Base-by-base conservation (phyloP, 441 rosid genomes). In the Croton laevigatus region DNA sequence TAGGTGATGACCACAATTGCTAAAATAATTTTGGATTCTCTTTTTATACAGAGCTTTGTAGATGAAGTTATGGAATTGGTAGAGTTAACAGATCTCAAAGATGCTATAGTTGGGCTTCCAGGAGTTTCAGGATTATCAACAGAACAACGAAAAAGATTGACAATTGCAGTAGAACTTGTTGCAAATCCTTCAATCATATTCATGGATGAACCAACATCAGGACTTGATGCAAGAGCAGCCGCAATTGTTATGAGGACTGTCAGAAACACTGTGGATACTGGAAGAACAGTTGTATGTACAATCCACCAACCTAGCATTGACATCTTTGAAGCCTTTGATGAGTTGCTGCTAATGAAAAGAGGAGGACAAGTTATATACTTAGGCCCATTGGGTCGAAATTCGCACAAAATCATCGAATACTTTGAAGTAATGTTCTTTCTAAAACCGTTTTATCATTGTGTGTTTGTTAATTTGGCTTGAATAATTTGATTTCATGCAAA, bases 361-460 rank as follows among this genome's bases (percentile, higher is more conserved):
- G 98, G 98, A 70, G 98, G 97, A 55, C 88, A 85, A 71, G 90
- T 83, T 61, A 91, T 94, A 36, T 94, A 82, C 69, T 86, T 85
- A 2, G 97, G 97, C 66, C 93, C 98, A 53, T 65, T 94, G 17
- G 97, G 97, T 58, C 86, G 74, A 64, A 81, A 90, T 55, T 87
- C 98, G 44, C 74, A 70, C 64, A 85, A 88, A 69, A 71, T 94
- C 53, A 76, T 89, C 40, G 81, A 82, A 57, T 94, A 91, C 49
- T 90, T 94, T 58, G 85, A 94, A 90, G 98, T 91, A 75, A 8
- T 14, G 32, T 32, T 58, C 10, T 12, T 23, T 53, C 27, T 13
- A 3, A 17, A 53, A 7, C 0, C 4, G n/a, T 68, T 42, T 60
- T 19, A n/a, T 6, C 44, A 6, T 27, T 40, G 44, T 40, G 2